Evolutionary conservation across 352 stramenopile species (phyloP), one percentile per base, ranked within the genome.

Genomic region (Phytophthora parvispora): DNA sequence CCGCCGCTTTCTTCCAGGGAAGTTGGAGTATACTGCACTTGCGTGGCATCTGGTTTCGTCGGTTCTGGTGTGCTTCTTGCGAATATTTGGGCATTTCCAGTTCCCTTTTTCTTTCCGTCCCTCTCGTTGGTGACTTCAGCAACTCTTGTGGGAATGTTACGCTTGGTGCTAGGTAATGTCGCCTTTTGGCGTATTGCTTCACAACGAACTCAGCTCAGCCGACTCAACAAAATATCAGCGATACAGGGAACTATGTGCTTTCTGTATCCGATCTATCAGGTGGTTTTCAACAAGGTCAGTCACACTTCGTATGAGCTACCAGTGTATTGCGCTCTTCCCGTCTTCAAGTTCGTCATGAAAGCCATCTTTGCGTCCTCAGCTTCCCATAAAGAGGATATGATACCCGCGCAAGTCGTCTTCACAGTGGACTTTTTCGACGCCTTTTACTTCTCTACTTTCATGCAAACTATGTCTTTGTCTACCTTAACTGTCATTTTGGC

Each of bases 331-430:
- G n/a, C 16, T n/a, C 20, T 50, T 25, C 20, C 42, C 4, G 4
- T 18, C 15, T 50, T 50, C 42, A 50, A 50, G 42, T 28, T 50
- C n/a, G 42, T 16, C n/a, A 50, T 50, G 42, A 29, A 50, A 50
- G 20, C 20, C n/a, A 16, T 50, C 2, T 28, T 49, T 24, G 42
- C 42, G 20, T 43, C 36, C 31, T 38, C 31, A 38, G 31, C 8
- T 36, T 36, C 13, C 31, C n/a, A n/a, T n/a, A n/a, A n/a, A n/a
- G n/a, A n/a, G n/a, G n/a, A n/a, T n/a, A n/a, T n/a, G n/a, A n/a
- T n/a, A n/a, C n/a, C n/a, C n/a, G n/a, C n/a, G n/a, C n/a, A n/a
- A n/a, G n/a, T n/a, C n/a, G n/a, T n/a, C n/a, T n/a, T n/a, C n/a
- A n/a, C n/a, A n/a, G n/a, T n/a, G n/a, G n/a, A n/a, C n/a, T n/a